Evolutionary conservation across 73 alveolate species (phyloP).

Genomic region (Breviolum minutum): DNA sequence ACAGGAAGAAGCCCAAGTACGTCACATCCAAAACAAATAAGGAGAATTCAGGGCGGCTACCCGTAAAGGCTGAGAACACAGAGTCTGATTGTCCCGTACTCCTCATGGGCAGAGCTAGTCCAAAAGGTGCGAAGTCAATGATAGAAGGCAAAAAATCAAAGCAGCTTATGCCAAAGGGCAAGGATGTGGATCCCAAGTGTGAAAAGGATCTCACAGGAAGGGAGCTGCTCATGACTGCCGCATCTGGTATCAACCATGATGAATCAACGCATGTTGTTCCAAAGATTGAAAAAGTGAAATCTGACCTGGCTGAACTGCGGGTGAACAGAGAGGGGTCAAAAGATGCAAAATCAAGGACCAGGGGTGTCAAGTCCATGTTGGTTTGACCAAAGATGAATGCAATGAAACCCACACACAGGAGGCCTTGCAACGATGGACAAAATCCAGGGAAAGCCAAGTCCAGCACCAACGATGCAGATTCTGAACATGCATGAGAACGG

Average conservation of each 20-base stretch:
- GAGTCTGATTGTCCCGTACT: background rate
- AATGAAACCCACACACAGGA: background rate
- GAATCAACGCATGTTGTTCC: background rate
- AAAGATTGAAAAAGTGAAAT: background rate
- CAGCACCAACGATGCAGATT: background rate
- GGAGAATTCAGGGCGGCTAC: background rate
- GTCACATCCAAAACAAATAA: background rate
- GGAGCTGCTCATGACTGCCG: background rate
- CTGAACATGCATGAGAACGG: background rate
- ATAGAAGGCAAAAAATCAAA: background rate
- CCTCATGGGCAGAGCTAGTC: background rate
- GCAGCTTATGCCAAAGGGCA: background rate
- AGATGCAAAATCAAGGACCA: background rate
- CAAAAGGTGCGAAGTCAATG: background rate
- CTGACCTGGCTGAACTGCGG: background rate
- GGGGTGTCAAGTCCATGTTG: background rate
- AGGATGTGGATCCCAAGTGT: background rate
- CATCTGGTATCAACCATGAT: background rate
- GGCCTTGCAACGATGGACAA: background rate
- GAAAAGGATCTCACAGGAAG: background rate
- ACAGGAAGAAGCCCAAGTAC: background rate
- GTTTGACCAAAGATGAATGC: background rate
- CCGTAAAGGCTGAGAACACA: background rate
- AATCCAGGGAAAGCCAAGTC: constrained; percentile 16
- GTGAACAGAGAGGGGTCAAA: background rate